Evolutionary conservation across 768 basidiomycete genomes (phyloP), one percentile per base, ranked within the genome.

Genomic region (Cyclocybe cylindracea): DNA sequence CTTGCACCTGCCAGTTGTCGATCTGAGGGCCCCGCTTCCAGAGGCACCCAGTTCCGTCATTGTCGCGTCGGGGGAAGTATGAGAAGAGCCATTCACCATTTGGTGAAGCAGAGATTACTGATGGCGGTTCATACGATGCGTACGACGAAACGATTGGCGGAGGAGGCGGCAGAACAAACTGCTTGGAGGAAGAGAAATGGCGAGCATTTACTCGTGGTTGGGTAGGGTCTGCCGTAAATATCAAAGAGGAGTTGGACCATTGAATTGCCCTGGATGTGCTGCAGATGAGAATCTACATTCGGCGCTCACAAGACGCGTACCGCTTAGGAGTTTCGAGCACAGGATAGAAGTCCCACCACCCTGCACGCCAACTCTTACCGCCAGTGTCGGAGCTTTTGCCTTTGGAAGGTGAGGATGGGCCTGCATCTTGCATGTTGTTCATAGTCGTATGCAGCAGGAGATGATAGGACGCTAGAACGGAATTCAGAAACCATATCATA

Each of bases 261-360:
- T 78, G 79, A 4, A 89, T 61, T 1, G 88, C 87, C 56, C 90
- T 91, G 59, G 1, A 46, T 29, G 51, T 49, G 48, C 54, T 31
- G 16, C 37, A 24, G 31, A 18, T 40, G 37, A 18, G 35, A 52
- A 48, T 38, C 31, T 39, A 43, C 32, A 36, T 35, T 29, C 42
- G 2, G 53, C 31, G 40, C 16, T 47, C 32, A 40, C 24, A n/a
- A 35, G 36, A 48, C 39, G 64, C 70, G 43, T 55, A 85, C 89
- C 80, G 77, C 55, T 72, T 71, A 2, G 79, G 70, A 34, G 78
- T 72, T 61, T 88, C 87, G 5, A 78, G 68, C 37, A 89, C 70
- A 24, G 86, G 80, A 53, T 79, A 73, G 38, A 86, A 76, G 55
- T 91, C 85, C 87, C 87, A 91, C 89, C 89, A 90, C 29, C 80